Conservation (phyloP, 169 alveolate genomes). For the Besnoitia besnoiti region DNA sequence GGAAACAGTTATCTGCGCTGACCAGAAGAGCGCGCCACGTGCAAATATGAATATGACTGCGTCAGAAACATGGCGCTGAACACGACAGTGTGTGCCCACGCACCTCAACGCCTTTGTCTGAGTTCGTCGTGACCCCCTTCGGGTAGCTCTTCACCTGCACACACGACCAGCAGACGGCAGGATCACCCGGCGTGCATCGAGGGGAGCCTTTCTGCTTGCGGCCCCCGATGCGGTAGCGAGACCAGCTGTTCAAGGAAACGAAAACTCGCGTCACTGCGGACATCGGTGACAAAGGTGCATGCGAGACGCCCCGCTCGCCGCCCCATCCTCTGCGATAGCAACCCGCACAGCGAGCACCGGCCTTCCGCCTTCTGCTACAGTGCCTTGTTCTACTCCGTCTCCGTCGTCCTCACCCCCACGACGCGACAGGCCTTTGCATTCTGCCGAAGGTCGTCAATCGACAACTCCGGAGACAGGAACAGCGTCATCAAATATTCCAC, state of each 20-base stretch:
- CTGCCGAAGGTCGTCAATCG: conserved; percentile 48
- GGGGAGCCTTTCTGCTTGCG: not conserved
- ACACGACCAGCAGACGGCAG: not conserved
- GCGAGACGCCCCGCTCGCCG: not conserved
- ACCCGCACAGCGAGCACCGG: too few species aligned
- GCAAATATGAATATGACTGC: too few species aligned
- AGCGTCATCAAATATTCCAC: conserved; percentile 72
- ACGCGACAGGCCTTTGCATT: conserved; percentile 64
- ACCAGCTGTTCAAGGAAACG: too few species aligned
- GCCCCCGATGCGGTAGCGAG: not conserved
- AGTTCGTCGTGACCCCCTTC: conserved; percentile 72
- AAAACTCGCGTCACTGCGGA: too few species aligned
- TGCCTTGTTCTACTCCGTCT: too few species aligned
- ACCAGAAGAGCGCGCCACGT: too few species aligned
- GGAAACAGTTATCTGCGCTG: too few species aligned
- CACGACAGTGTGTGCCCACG: not conserved
- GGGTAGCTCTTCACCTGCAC: conserved; percentile 71
- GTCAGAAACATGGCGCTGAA: not conserved
- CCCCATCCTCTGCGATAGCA: too few species aligned
- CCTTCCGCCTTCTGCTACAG: too few species aligned
- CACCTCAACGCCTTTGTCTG: conserved; percentile 72
- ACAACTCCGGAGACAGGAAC: conserved; percentile 61
- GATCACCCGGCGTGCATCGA: not conserved
- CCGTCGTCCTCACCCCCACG: conserved; percentile 48
- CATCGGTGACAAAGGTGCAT: too few species aligned